Conservation (phyloP, 176 grass and related monocot genomes). For the Cymbopogon citratus region DNA sequence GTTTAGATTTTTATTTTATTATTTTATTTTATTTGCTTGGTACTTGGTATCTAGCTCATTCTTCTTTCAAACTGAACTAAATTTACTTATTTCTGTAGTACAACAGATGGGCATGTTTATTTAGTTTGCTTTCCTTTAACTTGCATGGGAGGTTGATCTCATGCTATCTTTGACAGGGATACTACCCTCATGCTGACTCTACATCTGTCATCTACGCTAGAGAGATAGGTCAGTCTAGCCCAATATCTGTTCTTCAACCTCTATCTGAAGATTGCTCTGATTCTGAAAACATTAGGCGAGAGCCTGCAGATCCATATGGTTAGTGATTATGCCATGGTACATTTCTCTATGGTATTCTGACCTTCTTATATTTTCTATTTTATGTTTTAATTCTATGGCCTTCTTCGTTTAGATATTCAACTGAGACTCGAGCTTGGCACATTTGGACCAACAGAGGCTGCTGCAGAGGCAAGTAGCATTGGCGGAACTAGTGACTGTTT, state of each 20-base stretch:
- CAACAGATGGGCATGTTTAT: neutral
- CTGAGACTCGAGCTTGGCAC: conserved; percentile 22
- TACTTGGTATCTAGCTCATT: neutral
- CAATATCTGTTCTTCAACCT: conserved; percentile 62
- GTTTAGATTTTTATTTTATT: neutral
- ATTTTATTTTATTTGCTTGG: too few relatives aligned
- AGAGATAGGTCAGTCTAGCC: conserved; percentile 51
- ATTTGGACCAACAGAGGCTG: conserved; percentile 4
- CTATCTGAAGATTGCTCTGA: conserved; percentile 27
- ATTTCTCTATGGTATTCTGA: neutral
- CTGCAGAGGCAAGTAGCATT: neutral
- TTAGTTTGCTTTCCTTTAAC: neutral
- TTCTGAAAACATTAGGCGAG: conserved; percentile 27
- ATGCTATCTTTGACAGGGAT: conserved; percentile 23
- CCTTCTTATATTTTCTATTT: neutral
- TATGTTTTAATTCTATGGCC: neutral
- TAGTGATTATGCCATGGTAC: neutral
- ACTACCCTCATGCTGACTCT: conserved; percentile 20
- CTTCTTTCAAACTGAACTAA: neutral
- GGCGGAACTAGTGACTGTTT: neutral
- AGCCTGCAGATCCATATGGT: conserved; percentile 38
- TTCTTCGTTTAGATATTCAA: conserved; percentile 35
- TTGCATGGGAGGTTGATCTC: neutral
- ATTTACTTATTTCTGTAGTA: neutral
- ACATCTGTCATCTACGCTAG: conserved; percentile 13